Evolutionary conservation across 192 early-diverging fungal genomes (phyloP), one percentile per base, ranked within the genome.

Genomic region (Gonapodya sp.): DNA sequence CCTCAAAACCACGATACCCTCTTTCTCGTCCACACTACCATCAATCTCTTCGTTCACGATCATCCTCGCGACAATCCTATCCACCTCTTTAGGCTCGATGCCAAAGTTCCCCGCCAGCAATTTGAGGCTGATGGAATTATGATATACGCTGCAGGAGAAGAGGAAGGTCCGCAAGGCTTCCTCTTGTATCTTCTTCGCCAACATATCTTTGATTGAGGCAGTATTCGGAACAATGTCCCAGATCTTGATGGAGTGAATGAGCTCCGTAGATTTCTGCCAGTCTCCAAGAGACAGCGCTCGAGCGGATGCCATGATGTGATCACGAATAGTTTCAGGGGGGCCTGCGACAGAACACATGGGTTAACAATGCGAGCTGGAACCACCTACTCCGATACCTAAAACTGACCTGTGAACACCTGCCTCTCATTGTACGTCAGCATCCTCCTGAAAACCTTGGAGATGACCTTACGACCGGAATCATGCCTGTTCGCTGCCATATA

Each of bases 241-340:
- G 82, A 98, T 95, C 87, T 96, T 96, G 87, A 99, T 96, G 32
- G 92, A 91, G 82, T 90, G 84, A 84, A 99, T 95, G 73, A 91
- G 89, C 73, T 97, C 94, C 80, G 87, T 86, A 79, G 92, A 93
- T 83, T 89, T 91, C 82, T 96, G 88, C 98, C 98, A 99, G 87
- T 99, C 95, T 75, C 96, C 97, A 31, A 87, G 86, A 30, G 95
- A 93, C 75, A 98, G 88, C 8, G 96, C 93, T 86, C 96, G 95
- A 37, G 98, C 90, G 0, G 97, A 95, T 32, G 93, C 95, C 96
- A 99, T 96, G 83, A 99, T 96, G 87, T 98, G 95, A 88, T 99
- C 98, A 82, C 98, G 92, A 31, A 94, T 99, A 88, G 96, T 98
- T 86, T 99, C 98, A 1, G 98, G 96, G 33, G 98, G 98, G 16